phyloP scores from a whole-genome alignment of 257 asterid species.

The Lithospermum erythrorhizon region DNA sequence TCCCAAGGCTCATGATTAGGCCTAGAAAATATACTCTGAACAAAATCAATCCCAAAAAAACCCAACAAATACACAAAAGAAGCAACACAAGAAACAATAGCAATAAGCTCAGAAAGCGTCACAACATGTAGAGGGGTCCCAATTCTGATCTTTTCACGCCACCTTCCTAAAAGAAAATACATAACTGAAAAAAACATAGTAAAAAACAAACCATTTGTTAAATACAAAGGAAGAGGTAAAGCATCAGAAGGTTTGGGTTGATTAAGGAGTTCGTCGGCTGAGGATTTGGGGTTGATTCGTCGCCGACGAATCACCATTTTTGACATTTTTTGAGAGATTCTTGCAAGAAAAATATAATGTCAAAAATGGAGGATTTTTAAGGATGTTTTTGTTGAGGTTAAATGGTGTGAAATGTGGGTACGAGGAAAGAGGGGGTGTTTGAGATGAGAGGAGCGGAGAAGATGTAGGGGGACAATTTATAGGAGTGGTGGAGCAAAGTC shows the following conservation, averaged over 20 bases:
- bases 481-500: not conserved
- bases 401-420: not conserved
- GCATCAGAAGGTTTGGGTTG: conserved; percentile 19
- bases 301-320: conserved; percentile 42
- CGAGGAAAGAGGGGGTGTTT: not conserved
- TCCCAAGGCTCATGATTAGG: conserved; percentile 30
- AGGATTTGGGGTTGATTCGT: conserved; percentile 6
- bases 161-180: conserved; percentile 35
- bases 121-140: conserved; percentile 38
- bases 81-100: conserved; percentile 21
- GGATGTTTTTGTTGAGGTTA: too few relatives aligned
- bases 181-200: conserved; percentile 35
- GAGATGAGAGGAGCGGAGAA: conserved; percentile 15
- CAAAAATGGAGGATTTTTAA: too few relatives aligned
- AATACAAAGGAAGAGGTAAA: conserved; percentile 27
- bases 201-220: conserved; percentile 34
- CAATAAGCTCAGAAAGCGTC: conserved; percentile 37
- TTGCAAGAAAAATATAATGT: not conserved
- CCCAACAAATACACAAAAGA: conserved; percentile 33
- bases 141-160: conserved; percentile 46
- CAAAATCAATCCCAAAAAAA: conserved; percentile 37
- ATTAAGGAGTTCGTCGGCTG: conserved; percentile 24
- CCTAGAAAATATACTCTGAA: conserved; percentile 28
- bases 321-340: not conserved
- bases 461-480: conserved; percentile 19